These are phyloP conservation scores for Leptosphaerulina australis DNA, from an alignment of 2,329 filamentous ascomycete species.

Conservation along the genomic window DNA sequence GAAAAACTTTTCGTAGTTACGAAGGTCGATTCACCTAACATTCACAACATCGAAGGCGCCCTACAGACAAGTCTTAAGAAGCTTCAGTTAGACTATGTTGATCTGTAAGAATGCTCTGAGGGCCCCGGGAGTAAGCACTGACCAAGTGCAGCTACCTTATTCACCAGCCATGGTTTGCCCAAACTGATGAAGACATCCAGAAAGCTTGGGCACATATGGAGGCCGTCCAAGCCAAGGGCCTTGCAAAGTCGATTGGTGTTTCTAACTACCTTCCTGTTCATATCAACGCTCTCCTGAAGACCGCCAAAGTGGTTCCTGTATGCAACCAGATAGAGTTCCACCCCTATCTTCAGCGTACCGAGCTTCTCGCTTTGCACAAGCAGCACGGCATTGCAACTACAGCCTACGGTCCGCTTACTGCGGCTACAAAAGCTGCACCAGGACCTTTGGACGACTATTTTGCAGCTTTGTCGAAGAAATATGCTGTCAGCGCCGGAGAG, in stretches of 20 bases:
- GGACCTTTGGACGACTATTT: slow-evolving; percentile 63
- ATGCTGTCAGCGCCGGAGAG: slow-evolving; percentile 63
- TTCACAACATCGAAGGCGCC: slow-evolving; percentile 61
- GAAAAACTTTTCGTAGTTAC: slow-evolving; percentile 60
- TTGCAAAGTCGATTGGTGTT: slow-evolving; percentile 66
- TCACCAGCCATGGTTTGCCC: slow-evolving; percentile 64
- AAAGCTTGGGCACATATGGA: slow-evolving; percentile 67
- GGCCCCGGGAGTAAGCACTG: not conserved
- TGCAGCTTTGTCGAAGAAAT: slow-evolving; percentile 62
- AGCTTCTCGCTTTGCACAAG: slow-evolving; percentile 62
- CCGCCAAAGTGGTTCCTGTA: slow-evolving; percentile 62
- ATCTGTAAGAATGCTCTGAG: slow-evolving; percentile 56
- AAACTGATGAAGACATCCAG: slow-evolving; percentile 61
- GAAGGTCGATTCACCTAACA: slow-evolving; percentile 59
- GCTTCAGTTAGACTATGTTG: slow-evolving; percentile 65
- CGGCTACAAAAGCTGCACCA: slow-evolving; percentile 60
- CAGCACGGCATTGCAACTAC: slow-evolving; percentile 55
- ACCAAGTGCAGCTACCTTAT: slow-evolving; percentile 60
- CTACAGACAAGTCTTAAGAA: slow-evolving; percentile 64
- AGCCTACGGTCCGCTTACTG: slow-evolving; percentile 56
- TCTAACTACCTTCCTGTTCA: slow-evolving; percentile 64
- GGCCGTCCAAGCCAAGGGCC: slow-evolving; percentile 60
- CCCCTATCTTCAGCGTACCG: slow-evolving; percentile 68
- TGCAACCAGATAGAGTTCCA: slow-evolving; percentile 74
- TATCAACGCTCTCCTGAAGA: slow-evolving; percentile 60